phyloP scores from a whole-genome alignment of 257 asterid species.

The Penstemon newberryi region DNA sequence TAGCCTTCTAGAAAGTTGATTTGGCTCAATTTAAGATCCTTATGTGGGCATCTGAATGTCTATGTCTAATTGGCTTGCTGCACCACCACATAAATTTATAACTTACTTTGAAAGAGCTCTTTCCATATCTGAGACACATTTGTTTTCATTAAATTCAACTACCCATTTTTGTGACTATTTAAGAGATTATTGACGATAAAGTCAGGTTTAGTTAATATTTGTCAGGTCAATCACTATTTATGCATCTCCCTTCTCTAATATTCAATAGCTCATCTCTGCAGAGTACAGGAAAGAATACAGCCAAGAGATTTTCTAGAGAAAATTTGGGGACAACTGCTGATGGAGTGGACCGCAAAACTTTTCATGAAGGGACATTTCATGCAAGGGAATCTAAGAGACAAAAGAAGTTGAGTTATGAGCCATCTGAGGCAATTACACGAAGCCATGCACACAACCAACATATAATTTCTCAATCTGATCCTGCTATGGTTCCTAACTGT shows the following conservation, averaged over 20 bases:
- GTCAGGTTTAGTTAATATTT: neutral
- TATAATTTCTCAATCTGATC: conserved; percentile 26
- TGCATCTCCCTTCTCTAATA: conserved; percentile 18
- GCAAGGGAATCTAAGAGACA: conserved; percentile 68
- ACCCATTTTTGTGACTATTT: neutral
- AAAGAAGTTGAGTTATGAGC: conserved; percentile 52
- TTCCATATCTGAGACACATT: neutral
- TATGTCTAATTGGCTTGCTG: no score
- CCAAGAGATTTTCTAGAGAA: conserved; percentile 35
- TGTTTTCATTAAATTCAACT: conserved; percentile 7
- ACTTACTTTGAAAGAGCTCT: no score
- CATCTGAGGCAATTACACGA: conserved; percentile 31
- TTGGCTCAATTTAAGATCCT: no score
- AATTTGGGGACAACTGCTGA: conserved; percentile 28
- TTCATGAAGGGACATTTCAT: conserved; percentile 27
- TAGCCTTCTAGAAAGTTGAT: no score
- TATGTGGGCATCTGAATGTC: neutral
- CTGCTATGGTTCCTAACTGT: conserved; percentile 33
- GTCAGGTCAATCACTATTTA: conserved; percentile 8
- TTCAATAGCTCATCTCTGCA: conserved; percentile 27
- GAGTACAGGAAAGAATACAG: conserved; percentile 31
- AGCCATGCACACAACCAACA: conserved; percentile 30
- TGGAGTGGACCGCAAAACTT: conserved; percentile 21
- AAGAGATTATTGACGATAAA: conserved; percentile 1
- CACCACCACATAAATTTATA: no score